Evolutionary conservation across 2,329 filamentous ascomycete genomes (phyloP), one percentile per base, ranked within the genome.

Genomic region (Neoscytalidium dimidiatum): DNA sequence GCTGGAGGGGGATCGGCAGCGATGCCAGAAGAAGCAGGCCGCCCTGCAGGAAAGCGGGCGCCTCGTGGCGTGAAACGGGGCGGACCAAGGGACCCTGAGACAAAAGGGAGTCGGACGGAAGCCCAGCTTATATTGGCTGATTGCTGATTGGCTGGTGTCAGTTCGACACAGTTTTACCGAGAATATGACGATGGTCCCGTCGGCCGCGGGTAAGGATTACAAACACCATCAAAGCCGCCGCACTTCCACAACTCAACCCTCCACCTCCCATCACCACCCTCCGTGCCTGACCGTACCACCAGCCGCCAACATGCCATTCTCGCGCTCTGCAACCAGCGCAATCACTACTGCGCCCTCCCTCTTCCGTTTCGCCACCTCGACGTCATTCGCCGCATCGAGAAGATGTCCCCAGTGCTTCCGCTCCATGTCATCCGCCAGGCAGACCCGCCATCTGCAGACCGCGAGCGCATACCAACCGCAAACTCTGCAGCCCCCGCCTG

Each of bases 401-500:
- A 67, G 67, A 60, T 83, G 81, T 70, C 72, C 77, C 64, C 79
- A 79, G 73, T 83, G 81, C 69, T 71, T 79, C 48, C 81, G 80
- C 67, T 75, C 77, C 28, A 82, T 83, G 70, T 80, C 80, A 48
- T 76, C 76, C n/a, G 73, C 72, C 66, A 70, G 71, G 6, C 74
- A 76, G 63, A 74, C 76, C 13, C 70, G 77, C 23, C 75, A 75
- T 67, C 83, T 91, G 74, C 87, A 89, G 74, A 90, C 88, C 13
- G 86, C 86, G 33, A 88, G 86, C 19, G 86, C 86, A 53, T 88
- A 89, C 71, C 85, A 85, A 65, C 87, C 88, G 21, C 84, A 87
- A 66, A 81, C 82, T 1, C 76, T 90, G n/a, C 80, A 84, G 17
- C 77, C 83, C 0, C 80, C 83, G 52, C 84, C 85, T 69, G 85